Evolutionary conservation across 1,284 basidiomycete species (phyloP), one percentile per base, ranked within the genome.

Genomic region (Puccinia triticina): DNA sequence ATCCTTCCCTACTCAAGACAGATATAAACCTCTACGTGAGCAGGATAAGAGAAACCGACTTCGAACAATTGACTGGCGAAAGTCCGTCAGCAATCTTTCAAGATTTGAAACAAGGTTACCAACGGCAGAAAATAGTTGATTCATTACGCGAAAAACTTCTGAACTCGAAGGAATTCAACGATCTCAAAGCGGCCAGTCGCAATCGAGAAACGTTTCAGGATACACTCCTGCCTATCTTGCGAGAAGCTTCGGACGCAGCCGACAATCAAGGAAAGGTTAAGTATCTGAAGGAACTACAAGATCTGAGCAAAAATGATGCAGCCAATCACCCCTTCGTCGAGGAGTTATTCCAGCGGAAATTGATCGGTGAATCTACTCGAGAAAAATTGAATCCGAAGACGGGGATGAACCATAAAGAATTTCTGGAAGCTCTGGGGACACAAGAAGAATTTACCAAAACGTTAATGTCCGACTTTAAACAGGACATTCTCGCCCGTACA

Each of bases 41-140:
- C 66, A 46, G 48, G 43, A 34, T 73, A 48, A 48, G 50, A 55
- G 71, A 50, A 55, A 8, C 32, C n/a, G 48, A 73, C 26, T 55
- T 37, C 50, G 7, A 8, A 10, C 50, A 29, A 34, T 34, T 55
- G 8, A 18, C 16, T 55, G 18, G 32, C 29, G 34, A 34, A 5
- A 11, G 7, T 48, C 71, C 50, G 29, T 5, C 71, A 34, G 11
- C 5, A 5, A 53, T 73, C 0, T 73, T 53, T 34, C 12, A 12
- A 43, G 12, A 21, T n/a, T n/a, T n/a, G n/a, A n/a, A n/a, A n/a
- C n/a, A n/a, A n/a, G n/a, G n/a, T n/a, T n/a, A n/a, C n/a, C n/a
- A n/a, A n/a, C n/a, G n/a, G n/a, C n/a, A n/a, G n/a, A n/a, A n/a
- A n/a, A n/a, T n/a, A n/a, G n/a, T n/a, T n/a, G n/a, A n/a, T n/a